Percentiles rank a stretch among this genome's conserved stretches.
Evolutionary conservation across 2,329 filamentous ascomycete genomes (phyloP).

Genomic region (Fusarium keratoplasticum): DNA sequence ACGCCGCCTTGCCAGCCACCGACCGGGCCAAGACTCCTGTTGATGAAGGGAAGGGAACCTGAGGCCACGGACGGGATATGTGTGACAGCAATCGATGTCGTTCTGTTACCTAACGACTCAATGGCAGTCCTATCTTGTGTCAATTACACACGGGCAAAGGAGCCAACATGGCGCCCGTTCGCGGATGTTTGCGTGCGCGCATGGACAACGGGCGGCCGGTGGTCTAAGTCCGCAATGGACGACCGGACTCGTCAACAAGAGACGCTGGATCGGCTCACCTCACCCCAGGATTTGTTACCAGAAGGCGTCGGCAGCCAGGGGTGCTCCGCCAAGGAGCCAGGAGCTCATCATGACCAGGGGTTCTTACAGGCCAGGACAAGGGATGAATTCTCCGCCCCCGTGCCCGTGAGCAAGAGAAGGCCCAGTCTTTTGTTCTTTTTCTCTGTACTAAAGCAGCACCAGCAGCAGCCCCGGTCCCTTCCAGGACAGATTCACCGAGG

Average conservation of each 20-base stretch:
- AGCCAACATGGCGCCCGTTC: not conserved
- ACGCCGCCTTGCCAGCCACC: slow-evolving; percentile 22
- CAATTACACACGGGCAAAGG: not conserved
- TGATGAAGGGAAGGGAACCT: slow-evolving; percentile 1
- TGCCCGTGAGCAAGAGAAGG: slow-evolving; percentile 21
- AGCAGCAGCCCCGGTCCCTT: slow-evolving; percentile 6
- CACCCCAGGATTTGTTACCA: slow-evolving; percentile 33
- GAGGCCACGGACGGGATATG: not conserved
- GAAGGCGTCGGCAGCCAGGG: slow-evolving; percentile 24
- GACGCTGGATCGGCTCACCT: slow-evolving; percentile 32
- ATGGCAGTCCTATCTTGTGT: not conserved
- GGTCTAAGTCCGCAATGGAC: slow-evolving; percentile 18
- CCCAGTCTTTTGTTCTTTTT: slow-evolving; percentile 29
- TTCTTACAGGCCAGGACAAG: slow-evolving; percentile 13
- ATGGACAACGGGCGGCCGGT: not conserved
- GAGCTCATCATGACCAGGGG: slow-evolving; percentile 25
- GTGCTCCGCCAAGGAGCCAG: slow-evolving; percentile 27
- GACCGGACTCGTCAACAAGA: slow-evolving; percentile 14
- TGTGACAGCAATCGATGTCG: slow-evolving; percentile 10
- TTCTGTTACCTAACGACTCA: not conserved
- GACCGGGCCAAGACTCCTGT: not conserved
- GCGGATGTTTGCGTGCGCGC: slow-evolving; percentile 4
- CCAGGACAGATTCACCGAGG: slow-evolving; percentile 42
- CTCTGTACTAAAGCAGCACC: slow-evolving; percentile 6
- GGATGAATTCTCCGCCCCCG: slow-evolving; percentile 25